Conservation (phyloP, 768 basidiomycete genomes). For the Tylopilus plumbeoviolaceoides region DNA sequence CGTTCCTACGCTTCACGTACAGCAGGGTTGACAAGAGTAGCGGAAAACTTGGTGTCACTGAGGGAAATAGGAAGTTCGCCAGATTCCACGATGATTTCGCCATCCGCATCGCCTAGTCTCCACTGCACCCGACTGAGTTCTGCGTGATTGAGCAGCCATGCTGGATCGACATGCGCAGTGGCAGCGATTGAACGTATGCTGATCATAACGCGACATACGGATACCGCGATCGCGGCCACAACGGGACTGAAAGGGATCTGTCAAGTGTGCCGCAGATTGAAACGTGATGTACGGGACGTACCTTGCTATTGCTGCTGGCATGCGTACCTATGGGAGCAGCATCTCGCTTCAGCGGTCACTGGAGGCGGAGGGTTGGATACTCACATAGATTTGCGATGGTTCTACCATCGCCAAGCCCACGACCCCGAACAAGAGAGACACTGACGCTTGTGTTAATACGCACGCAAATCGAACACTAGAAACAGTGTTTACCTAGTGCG, state of each 20-base stretch:
- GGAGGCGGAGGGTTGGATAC: neutral
- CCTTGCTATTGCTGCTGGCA: conserved; percentile 2
- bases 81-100: conserved; percentile 7
- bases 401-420: conserved; percentile 8
- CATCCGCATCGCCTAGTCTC: conserved; percentile 4
- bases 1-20: neutral
- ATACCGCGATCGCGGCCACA: conserved; percentile 15
- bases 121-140: conserved; percentile 38
- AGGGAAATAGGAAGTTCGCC: neutral
- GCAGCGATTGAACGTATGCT: conserved; percentile 35
- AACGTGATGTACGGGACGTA: no score
- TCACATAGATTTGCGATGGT: conserved; percentile 1
- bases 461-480: neutral
- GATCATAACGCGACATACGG: conserved; percentile 36
- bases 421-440: conserved; percentile 1
- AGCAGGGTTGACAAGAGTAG: neutral
- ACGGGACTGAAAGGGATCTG: no score
- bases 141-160: conserved; percentile 42
- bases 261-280: no score
- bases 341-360: neutral
- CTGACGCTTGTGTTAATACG: neutral
- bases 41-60: neutral
- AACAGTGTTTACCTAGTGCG: neutral
- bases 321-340: neutral
- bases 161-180: conserved; percentile 35